Percentiles rank a stretch among this genome's conserved stretches.
Evolutionary conservation across 129 eudicot genomes (phyloP).

Genomic region (Chrysanthemum lavandulifolium): DNA sequence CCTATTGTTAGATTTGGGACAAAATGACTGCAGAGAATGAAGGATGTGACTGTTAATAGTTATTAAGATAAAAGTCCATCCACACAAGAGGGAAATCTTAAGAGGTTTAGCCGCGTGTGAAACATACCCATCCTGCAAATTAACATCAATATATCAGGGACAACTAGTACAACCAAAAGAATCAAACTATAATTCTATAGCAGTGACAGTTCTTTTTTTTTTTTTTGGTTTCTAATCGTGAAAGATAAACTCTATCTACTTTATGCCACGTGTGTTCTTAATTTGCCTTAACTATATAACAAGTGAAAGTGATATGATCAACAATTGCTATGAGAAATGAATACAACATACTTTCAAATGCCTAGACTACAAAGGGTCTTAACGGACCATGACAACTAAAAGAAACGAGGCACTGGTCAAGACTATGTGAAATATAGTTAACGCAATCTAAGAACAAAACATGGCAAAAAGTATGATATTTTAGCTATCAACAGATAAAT

Average conservation of each 20-base stretch:
- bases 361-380: too few relatives aligned
- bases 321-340: background rate
- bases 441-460: too few relatives aligned
- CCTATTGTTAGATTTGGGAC: constrained; percentile 97
- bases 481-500: too few relatives aligned
- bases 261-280: too few relatives aligned
- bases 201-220: background rate
- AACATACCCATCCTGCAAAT: constrained; percentile 98
- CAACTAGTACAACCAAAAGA: constrained; percentile 1
- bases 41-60: constrained; percentile 9
- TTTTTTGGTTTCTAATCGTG: too few relatives aligned
- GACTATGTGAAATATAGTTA: too few relatives aligned
- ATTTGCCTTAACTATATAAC: too few relatives aligned
- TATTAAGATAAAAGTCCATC: constrained; percentile 4
- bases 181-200: background rate
- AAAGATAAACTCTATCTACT: too few relatives aligned
- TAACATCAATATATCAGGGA: constrained; percentile 21
- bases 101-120: constrained; percentile 24
- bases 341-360: too few relatives aligned
- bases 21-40: constrained; percentile 70
- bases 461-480: too few relatives aligned
- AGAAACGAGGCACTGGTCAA: too few relatives aligned
- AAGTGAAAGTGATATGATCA: background rate
- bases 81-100: background rate
- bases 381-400: too few relatives aligned